These are phyloP conservation scores for sweet orange (Citrus sinensis) DNA, from an alignment of 345 rosid species.

Conservation along the genomic window DVS_A1.0 CM039162.1:28743001-28743500, in stretches of 20 bases:
- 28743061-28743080: too few relatives aligned
- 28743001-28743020: not conserved
- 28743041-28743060: too few relatives aligned
- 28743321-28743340: fast-evolving
- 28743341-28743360: fast-evolving
- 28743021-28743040: not conserved
- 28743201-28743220: fast-evolving
- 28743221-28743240: fast-evolving
- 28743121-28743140: too few relatives aligned
- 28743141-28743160: not conserved
- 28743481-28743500: not conserved
- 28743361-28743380: too few relatives aligned
- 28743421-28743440: too few relatives aligned
- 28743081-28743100: too few relatives aligned
- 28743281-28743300: fast-evolving
- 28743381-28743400: fast-evolving
- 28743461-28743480: not conserved
- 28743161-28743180: fast-evolving
- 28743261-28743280: fast-evolving
- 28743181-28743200: fast-evolving
- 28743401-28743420: too few relatives aligned
- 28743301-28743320: too few relatives aligned
- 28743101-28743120: too few relatives aligned
- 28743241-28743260: fast-evolving
- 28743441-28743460: too few relatives aligned